Conservation (phyloP, 2,329 filamentous ascomycete species). For the Fusarium sp. region DNA sequence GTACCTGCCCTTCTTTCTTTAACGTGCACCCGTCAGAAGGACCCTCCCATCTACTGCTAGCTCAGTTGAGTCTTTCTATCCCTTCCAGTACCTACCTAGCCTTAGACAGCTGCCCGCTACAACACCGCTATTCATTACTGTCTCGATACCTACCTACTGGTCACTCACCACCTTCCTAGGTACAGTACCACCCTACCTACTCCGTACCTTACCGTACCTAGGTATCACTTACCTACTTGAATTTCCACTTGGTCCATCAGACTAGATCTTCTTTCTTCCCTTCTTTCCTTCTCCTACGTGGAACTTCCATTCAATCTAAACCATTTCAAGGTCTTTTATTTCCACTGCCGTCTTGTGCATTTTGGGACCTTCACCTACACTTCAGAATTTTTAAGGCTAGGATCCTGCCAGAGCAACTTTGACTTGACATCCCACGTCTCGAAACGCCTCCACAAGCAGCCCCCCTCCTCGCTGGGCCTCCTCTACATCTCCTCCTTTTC, state of each 20-base stretch:
- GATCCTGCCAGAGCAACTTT: conserved; percentile 22
- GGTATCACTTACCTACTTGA: background rate
- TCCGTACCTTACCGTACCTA: too few relatives aligned
- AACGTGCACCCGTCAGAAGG: conserved; percentile 9
- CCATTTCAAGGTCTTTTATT: background rate
- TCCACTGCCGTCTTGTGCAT: background rate
- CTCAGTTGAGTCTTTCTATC: conserved; percentile 8
- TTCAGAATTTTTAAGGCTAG: background rate
- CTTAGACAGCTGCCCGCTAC: conserved; percentile 4
- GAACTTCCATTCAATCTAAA: conserved; percentile 8
- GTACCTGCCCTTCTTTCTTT: background rate
- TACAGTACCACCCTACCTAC: conserved; percentile 3
- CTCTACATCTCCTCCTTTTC: conserved; percentile 31
- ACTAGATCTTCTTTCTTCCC: background rate
- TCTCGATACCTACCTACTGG: conserved; percentile 4
- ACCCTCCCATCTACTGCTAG: conserved; percentile 7
- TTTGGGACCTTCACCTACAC: conserved; percentile 3
- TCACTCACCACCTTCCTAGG: background rate
- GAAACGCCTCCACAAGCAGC: conserved; percentile 39
- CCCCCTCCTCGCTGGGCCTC: conserved; percentile 22
- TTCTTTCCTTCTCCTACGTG: background rate
- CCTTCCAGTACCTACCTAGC: conserved; percentile 6
- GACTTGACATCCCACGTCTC: conserved; percentile 38
- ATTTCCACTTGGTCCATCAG: background rate
- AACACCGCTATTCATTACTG: conserved; percentile 6